Base-by-base conservation (phyloP, 83 land plant genomes). In the Thuja plicata region DNA sequence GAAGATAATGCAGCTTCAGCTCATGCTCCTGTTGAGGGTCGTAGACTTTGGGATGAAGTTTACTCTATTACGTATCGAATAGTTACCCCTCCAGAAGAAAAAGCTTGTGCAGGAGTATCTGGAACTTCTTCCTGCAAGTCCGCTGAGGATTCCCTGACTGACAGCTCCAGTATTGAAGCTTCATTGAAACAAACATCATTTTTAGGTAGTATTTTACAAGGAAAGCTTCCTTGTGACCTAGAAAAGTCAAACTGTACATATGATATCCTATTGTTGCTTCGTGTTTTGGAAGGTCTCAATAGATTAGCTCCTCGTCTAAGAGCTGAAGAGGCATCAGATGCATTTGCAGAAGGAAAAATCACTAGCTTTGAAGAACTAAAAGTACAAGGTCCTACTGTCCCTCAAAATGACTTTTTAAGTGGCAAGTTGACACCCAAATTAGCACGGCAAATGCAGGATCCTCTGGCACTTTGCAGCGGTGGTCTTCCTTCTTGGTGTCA, bases 381-480 rank as follows among this genome's bases (percentile, higher is more conserved):
- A 84, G 87, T 92, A 50, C 30, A 84, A 45, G 90, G 90, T 30
- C 89, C 92, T 86, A 70, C 83, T 34, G 84, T 98, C 55, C 89
- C 96, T 50, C 93, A 92, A 84, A 90, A 88, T 87, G 97, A 98
- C 89, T 98, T 97, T 87, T 80, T 96, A 9, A 98, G 92, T 88
- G 94, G 89, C 85, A 97, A 95, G 87, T 87, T 98, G 85, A 94
- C 96, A 11, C 99, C 98, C 85, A 98, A 98, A 91, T 91, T 98
- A 57, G 98, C 95, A 74, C 95, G 98, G 54, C 99, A 98, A 89
- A 93, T 98, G 95, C 94, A 93, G 83, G 99, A 98, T 87, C 94
- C 97, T 82, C 86, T 94, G 84, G 91, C 95, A 34, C 70, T 94
- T 13, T 92, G 93, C 57, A 88, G 92, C 88, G 97, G 96, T 86